Evolutionary conservation across 371 early-diverging fungal species (phyloP).

Genomic region (Nosema bombycis): DNA sequence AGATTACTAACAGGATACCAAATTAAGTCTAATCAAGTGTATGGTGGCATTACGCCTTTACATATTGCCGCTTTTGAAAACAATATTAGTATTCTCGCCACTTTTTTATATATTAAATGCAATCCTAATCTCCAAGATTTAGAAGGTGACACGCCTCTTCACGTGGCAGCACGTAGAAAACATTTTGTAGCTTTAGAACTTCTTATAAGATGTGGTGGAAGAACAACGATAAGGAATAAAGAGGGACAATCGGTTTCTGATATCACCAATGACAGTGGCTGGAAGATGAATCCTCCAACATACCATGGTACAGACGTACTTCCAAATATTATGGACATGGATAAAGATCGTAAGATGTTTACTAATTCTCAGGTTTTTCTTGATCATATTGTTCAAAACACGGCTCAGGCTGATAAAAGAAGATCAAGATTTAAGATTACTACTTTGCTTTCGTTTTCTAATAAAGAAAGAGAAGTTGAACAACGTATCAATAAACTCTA

Average conservation of each 20-base stretch:
- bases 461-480: conserved; percentile 2
- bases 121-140: conserved; percentile 21
- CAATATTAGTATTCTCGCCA: conserved; percentile 12
- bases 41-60: conserved; percentile 46
- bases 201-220: conserved; percentile 32
- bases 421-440: conserved; percentile 13
- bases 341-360: background rate
- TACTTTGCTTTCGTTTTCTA: conserved; percentile 1
- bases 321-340: conserved; percentile 18
- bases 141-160: conserved; percentile 32
- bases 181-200: conserved; percentile 23
- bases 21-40: conserved; percentile 26
- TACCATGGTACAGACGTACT: background rate
- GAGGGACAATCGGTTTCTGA: conserved; percentile 10
- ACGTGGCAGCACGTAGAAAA: conserved; percentile 17
- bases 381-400: conserved; percentile 4
- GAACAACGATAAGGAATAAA: conserved; percentile 26
- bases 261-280: background rate
- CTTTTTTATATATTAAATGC: conserved; percentile 14
- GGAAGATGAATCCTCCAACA: conserved; percentile 2
- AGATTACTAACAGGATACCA: conserved; percentile 37
- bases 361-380: background rate
- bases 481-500: background rate
- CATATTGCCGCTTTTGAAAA: conserved; percentile 25
- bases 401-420: background rate